phyloP scores from a whole-genome alignment of 192 early-diverging fungal genomes.

The Dissophora ornata region DNA sequence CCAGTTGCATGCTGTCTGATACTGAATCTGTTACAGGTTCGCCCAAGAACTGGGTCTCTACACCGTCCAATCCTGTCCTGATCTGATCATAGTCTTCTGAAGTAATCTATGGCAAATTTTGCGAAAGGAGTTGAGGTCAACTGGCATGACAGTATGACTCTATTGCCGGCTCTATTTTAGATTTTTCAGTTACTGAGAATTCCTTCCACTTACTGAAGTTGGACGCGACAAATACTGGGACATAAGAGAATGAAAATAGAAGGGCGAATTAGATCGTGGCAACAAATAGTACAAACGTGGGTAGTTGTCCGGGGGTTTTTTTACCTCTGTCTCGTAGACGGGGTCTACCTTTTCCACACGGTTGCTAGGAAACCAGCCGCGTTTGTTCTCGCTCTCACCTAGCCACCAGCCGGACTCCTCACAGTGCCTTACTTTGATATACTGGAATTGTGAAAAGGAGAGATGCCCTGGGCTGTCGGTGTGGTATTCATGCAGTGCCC shows the following conservation, averaged over 20 bases:
- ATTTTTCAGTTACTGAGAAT: no score
- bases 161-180: no score
- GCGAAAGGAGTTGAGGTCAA: no score
- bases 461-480: conserved; percentile 31
- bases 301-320: no score
- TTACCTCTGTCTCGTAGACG: conserved; percentile 37
- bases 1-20: conserved; percentile 28
- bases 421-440: conserved; percentile 34
- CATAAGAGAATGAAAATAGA: background rate
- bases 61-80: conserved; percentile 47
- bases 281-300: no score
- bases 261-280: no score
- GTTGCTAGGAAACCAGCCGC: conserved; percentile 51
- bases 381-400: conserved; percentile 32
- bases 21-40: conserved; percentile 30
- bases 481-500: conserved; percentile 39
- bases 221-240: conserved; percentile 35
- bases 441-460: conserved; percentile 33
- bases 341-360: conserved; percentile 31
- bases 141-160: no score
- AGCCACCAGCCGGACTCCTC: conserved; percentile 47
- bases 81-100: conserved; percentile 56
- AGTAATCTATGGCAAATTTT: conserved; percentile 28
- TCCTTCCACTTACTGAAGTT: conserved; percentile 31
- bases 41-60: conserved; percentile 53